Base-by-base conservation (phyloP, 2,329 filamentous ascomycete genomes). In the Colletotrichum zoysiae region DNA sequence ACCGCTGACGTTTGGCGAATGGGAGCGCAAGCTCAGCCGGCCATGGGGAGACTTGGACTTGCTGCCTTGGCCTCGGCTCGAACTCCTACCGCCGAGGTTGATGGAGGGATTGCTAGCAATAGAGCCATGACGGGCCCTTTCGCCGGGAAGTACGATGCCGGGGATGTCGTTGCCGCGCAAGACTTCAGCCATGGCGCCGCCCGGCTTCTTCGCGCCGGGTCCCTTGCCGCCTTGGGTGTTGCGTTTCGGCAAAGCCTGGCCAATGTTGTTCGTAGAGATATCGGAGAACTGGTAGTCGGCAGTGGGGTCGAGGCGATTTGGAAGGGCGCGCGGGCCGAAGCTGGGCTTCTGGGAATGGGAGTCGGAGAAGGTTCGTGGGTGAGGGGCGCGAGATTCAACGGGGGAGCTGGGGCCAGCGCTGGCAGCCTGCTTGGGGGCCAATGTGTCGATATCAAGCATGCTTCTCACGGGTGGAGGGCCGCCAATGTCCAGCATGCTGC, bases 401-500 rank as follows among this genome's bases (percentile, higher is more conserved):
- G 86, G 86, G 12, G 86, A 87, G 11, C 81, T 83, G 18, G 84
- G 84, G 20, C 83, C 83, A 20, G 69, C 69, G 74, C 86, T 88
- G 44, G 81, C 77, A 12, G 81, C 78, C 51, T 76, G 77, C 42
- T 77, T 78, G 9, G 79, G 70, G 7, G 76, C 71, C 14, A 85
- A 80, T 33, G 79, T 79, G 66, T 83, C 82, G 51, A 86, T 77
- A 75, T 87, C 86, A 40, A 89, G 81, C 86, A 89, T 88, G 76
- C 86, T 89, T 76, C 86, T 82, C 44, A 85, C 77, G 7, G 83
- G 75, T 33, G 82, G 77, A 38, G 81, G 83, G 66, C 82, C 82
- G 75, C 85, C 85, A 74, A 90, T 82, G 76, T 91, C 89, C 69
- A 92, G 85, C 89, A 93, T 90, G 81, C 90, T 93, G 74, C 90